A percentile compares a stretch with the other conserved stretches of the same genome.
These are phyloP conservation scores for Diddensiella caesifluorescens DNA, from an alignment of 805 yeast genomes.

Conservation along the genomic window DNA sequence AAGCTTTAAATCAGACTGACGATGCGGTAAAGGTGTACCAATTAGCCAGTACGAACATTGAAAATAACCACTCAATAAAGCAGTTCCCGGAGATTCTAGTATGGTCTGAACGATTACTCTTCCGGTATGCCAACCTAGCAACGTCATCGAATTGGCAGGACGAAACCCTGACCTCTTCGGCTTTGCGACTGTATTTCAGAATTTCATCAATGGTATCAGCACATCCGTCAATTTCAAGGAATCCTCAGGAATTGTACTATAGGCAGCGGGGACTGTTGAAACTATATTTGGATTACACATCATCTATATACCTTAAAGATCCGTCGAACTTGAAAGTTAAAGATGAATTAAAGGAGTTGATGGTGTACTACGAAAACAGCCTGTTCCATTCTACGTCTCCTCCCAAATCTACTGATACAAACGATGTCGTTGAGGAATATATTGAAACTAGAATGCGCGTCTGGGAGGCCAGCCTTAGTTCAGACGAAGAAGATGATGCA, in stretches of 20 bases:
- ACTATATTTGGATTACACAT: slow-evolving; percentile 1
- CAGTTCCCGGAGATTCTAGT: slow-evolving; percentile 37
- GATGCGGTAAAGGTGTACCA: slow-evolving; percentile 19
- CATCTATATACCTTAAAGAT: neutral
- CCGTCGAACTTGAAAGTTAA: slow-evolving; percentile 2
- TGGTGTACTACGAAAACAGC: slow-evolving; percentile 13
- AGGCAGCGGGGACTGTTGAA: neutral
- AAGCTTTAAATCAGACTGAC: slow-evolving; percentile 16
- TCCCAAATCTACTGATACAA: slow-evolving; percentile 24
- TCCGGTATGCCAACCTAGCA: slow-evolving; percentile 14
- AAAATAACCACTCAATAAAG: neutral
- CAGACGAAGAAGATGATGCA: slow-evolving; percentile 10
- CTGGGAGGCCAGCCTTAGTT: slow-evolving; percentile 21
- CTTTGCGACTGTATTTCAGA: slow-evolving; percentile 14
- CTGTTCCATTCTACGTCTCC: slow-evolving; percentile 15
- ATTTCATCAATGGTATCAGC: slow-evolving; percentile 12
- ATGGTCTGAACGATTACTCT: slow-evolving; percentile 37
- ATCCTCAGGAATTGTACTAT: neutral
- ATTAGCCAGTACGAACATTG: slow-evolving; percentile 5
- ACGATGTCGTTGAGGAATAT: slow-evolving; percentile 22
- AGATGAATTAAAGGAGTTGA: slow-evolving; percentile 14
- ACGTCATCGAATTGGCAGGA: slow-evolving; percentile 13
- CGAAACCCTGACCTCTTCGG: slow-evolving; percentile 12
- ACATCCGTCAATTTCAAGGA: neutral
- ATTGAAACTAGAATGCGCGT: slow-evolving; percentile 18